Conservation (phyloP, 169 alveolate species). For the Eimeria acervulina region DNA sequence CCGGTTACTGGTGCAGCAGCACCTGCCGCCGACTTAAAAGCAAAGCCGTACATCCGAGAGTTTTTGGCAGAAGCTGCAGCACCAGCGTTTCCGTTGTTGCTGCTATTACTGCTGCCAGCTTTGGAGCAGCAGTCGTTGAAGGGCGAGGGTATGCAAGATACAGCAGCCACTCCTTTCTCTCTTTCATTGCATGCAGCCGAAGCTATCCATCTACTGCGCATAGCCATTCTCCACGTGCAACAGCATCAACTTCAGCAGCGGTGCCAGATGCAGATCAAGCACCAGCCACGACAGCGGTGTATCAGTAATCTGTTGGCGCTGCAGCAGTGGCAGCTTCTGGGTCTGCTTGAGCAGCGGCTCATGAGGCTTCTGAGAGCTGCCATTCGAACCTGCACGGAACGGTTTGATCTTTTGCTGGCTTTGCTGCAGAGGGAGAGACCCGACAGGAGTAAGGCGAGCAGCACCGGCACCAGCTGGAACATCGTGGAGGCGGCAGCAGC, state of each 20-base stretch:
- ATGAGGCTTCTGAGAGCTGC: constrained; percentile 58
- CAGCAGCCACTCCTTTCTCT: constrained; percentile 58
- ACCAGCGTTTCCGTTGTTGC: constrained; percentile 39
- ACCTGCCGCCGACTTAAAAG: neutral
- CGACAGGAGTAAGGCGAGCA: neutral
- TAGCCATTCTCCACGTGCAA: constrained; percentile 6
- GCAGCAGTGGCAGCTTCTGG: constrained; percentile 40
- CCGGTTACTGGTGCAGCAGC: neutral
- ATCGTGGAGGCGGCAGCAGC: constrained; percentile 62
- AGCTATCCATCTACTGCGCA: constrained; percentile 43
- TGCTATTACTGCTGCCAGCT: constrained; percentile 45
- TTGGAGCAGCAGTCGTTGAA: constrained; percentile 8
- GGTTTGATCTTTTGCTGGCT: neutral
- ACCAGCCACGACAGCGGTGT: constrained; percentile 11
- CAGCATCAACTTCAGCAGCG: constrained; percentile 27
- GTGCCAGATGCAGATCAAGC: neutral
- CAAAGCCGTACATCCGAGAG: constrained; percentile 11
- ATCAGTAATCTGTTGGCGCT: neutral
- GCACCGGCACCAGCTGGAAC: constrained; percentile 39
- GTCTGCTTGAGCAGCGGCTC: constrained; percentile 44
- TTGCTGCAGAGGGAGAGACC: constrained; percentile 11
- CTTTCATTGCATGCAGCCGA: constrained; percentile 69
- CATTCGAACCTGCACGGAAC: constrained; percentile 1
- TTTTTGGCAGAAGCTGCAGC: constrained; percentile 38
- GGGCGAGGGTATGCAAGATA: neutral